Percentiles rank a stretch among this genome's conserved stretches.
phyloP scores from a whole-genome alignment of 2,329 filamentous ascomycete genomes.

The Fusarium virguliforme region DNA sequence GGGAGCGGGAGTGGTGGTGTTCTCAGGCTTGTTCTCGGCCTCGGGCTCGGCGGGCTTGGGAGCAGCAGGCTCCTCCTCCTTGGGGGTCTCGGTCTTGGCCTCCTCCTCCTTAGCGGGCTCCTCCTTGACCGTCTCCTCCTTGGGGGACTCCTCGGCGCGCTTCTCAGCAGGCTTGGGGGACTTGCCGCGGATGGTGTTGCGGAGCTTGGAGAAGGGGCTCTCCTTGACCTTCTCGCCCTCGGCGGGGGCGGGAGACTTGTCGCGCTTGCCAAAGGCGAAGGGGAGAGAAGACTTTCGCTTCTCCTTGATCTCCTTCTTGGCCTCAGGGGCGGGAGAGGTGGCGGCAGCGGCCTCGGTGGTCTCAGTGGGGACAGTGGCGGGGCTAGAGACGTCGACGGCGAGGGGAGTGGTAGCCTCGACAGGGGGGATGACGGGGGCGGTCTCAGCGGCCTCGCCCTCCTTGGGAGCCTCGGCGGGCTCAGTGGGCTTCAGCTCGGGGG shows the following conservation, averaged over 20 bases:
- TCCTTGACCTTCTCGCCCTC: constrained; percentile 72
- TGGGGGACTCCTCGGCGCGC: constrained; percentile 53
- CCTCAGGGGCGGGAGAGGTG: constrained; percentile 65
- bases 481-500: constrained; percentile 65
- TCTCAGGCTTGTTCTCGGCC: constrained; percentile 61
- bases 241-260: constrained; percentile 71
- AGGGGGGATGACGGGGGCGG: constrained; percentile 72
- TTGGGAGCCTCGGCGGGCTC: constrained; percentile 59
- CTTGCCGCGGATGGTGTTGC: constrained; percentile 70
- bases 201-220: constrained; percentile 74
- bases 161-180: constrained; percentile 59
- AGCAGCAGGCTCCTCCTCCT: constrained; percentile 73
- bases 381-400: constrained; percentile 68
- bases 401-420: constrained; percentile 72
- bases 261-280: constrained; percentile 87
- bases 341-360: constrained; percentile 62
- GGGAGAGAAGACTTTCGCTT: constrained; percentile 87
- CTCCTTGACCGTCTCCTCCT: constrained; percentile 58
- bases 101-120: constrained; percentile 58
- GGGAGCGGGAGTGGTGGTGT: constrained; percentile 61
- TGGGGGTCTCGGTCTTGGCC: constrained; percentile 55
- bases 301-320: constrained; percentile 77
- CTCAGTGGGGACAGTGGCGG: constrained; percentile 65
- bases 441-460: constrained; percentile 66
- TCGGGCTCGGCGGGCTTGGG: constrained; percentile 58